These are phyloP conservation scores for Erysimum cheiranthoides DNA, from an alignment of 345 rosid genomes.

Conservation along the genomic window DNA sequence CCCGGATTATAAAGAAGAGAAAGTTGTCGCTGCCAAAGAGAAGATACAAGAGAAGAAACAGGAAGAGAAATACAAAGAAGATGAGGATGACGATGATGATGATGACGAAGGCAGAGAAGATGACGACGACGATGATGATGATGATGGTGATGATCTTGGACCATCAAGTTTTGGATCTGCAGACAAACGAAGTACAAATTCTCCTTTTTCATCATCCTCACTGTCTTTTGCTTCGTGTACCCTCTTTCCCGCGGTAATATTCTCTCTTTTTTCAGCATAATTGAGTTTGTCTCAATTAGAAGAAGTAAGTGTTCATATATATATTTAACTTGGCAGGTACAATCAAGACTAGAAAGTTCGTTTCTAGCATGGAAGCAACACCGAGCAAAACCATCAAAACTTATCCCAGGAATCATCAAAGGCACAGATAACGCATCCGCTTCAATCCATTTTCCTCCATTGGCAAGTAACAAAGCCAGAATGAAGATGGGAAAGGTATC, in stretches of 20 bases:
- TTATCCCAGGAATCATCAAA: constrained; percentile 33
- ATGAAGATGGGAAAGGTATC: constrained; percentile 51
- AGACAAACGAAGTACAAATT: constrained; percentile 51
- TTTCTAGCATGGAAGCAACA: constrained; percentile 60
- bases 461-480: constrained; percentile 39
- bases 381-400: constrained; percentile 44
- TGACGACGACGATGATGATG: constrained; percentile 55
- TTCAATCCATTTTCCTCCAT: constrained; percentile 53
- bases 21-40: constrained; percentile 39
- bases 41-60: constrained; percentile 40
- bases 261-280: neutral
- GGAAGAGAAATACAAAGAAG: constrained; percentile 51
- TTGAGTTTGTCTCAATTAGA: neutral
- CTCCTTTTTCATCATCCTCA: constrained; percentile 77
- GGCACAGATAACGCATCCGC: constrained; percentile 26
- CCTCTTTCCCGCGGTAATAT: constrained; percentile 75
- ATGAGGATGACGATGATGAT: constrained; percentile 47
- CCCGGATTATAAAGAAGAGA: constrained; percentile 47
- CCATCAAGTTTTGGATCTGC: constrained; percentile 88
- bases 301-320: constrained; percentile 13
- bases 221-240: constrained; percentile 69
- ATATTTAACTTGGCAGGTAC: constrained; percentile 56
- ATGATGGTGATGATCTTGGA: constrained; percentile 46
- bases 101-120: constrained; percentile 34
- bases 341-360: constrained; percentile 57